These are phyloP conservation scores for Mucor circinelloides DNA, from an alignment of 371 early-diverging fungal species.

Conservation along the genomic window DNA sequence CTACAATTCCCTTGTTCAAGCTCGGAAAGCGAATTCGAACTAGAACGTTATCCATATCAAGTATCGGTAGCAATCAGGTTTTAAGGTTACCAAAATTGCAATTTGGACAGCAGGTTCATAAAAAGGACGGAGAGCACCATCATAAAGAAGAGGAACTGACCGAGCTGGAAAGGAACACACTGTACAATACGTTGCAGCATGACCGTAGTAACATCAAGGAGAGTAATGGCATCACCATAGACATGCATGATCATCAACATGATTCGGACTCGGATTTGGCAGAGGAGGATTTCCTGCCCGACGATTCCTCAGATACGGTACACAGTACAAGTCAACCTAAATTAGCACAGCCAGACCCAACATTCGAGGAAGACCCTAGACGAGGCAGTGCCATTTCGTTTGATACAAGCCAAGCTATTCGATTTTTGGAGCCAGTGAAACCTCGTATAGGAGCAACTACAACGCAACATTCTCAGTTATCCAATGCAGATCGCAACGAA, in stretches of 20 bases:
- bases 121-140: constrained; percentile 17
- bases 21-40: constrained; percentile 59
- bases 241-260: constrained; percentile 28
- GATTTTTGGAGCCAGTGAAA: constrained; percentile 48
- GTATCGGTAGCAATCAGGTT: constrained; percentile 44
- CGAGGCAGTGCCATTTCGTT: constrained; percentile 19
- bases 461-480: constrained; percentile 3
- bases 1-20: constrained; percentile 77
- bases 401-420: constrained; percentile 33
- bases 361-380: neutral
- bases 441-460: constrained; percentile 4
- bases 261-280: constrained; percentile 20
- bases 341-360: neutral
- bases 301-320: constrained; percentile 19
- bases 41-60: constrained; percentile 50
- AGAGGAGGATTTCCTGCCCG: constrained; percentile 54
- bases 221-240: constrained; percentile 5
- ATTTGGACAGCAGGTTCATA: constrained; percentile 31
- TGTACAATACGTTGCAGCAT: constrained; percentile 39
- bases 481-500: constrained; percentile 37
- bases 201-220: neutral
- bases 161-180: constrained; percentile 42
- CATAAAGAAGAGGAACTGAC: constrained; percentile 20
- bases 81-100: constrained; percentile 46
- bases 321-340: neutral